Evolutionary conservation across 1,284 basidiomycete genomes (phyloP), one percentile per base, ranked within the genome.

Genomic region (Irpex rosettiformis): DNA sequence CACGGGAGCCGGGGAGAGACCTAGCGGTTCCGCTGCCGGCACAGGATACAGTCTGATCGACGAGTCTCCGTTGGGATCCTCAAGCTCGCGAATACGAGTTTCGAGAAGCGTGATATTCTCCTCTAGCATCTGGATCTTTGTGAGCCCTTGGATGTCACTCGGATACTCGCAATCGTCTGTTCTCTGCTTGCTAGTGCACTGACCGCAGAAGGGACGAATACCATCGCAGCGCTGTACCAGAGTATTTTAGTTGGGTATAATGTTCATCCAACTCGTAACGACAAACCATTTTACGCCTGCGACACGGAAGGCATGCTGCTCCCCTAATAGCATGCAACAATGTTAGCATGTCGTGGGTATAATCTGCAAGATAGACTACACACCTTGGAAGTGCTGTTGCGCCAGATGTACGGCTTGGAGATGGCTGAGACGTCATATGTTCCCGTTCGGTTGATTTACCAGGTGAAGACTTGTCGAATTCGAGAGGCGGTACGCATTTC

Each of bases 161-260:
- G 67, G 65, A 40, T 72, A 72, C 22, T 70, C 68, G 62, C 70
- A 72, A 45, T 71, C 70, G 16, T 68, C 66, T 13, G 62, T 59
- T 29, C 65, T 60, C 52, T 59, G 60, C 51, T 66, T 66, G 22
- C 62, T 60, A 0, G 64, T 22, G 59, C 70, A 72, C 48, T 66
- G 69, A n/a, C 65, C 62, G 43, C 70, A 72, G 5, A 62, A 62
- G 16, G 70, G 70, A 52, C 66, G 68, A 21, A 55, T 58, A 18
- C 69, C 68, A 60, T 72, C 69, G 60, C 70, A 72, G 61, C 63
- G 64, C 70, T 72, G 57, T 7, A 43, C 22, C 3, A 27, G 22
- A 25, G 27, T 51, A 24, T 18, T 6, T 28, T 27, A 22, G 25
- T 45, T 22, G 18, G n/a, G 18, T 40, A 13, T 8, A 10, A 57